Evolutionary conservation across 441 rosid species (phyloP).

Genomic region (Euphorbia schlechtendalii): DNA sequence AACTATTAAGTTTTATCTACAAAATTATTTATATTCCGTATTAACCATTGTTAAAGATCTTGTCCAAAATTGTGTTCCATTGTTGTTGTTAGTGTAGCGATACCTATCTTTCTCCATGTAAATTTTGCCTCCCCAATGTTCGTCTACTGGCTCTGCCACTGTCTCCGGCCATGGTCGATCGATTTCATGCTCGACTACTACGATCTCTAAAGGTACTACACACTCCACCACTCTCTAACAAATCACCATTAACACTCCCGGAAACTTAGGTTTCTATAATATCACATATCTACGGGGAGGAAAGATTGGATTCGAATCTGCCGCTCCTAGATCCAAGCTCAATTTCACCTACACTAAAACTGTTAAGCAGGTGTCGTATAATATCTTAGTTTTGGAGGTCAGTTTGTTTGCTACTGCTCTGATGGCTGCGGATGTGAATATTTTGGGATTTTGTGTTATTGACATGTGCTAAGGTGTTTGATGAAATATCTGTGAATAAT

Average conservation of each 20-base stretch:
- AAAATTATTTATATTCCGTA: no score
- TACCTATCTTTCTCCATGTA: no score
- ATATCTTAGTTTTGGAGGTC: conserved; percentile 65
- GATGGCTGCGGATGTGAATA: conserved; percentile 53
- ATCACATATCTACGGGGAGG: conserved; percentile 82
- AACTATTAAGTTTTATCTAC: no score
- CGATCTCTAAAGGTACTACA: conserved; percentile 65
- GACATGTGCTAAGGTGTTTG: no score
- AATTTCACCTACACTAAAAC: conserved; percentile 66
- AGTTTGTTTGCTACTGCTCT: conserved; percentile 64
- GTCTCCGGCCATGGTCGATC: no score
- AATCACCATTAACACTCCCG: conserved; percentile 89
- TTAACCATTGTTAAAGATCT: no score
- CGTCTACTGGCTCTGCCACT: no score
- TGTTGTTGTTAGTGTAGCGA: no score
- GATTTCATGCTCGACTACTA: conserved; percentile 78
- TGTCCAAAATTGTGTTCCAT: no score
- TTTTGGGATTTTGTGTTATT: conserved; percentile 68
- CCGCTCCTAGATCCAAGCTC: conserved; percentile 76
- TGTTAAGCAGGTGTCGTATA: conserved; percentile 70
- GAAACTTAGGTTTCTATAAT: conserved; percentile 70
- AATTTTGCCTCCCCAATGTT: no score
- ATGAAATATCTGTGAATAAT: no score
- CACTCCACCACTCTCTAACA: conserved; percentile 85
- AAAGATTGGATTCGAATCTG: conserved; percentile 79